phyloP scores from a whole-genome alignment of 352 stramenopile genomes.

The Globisporangium echinulatum region DNA sequence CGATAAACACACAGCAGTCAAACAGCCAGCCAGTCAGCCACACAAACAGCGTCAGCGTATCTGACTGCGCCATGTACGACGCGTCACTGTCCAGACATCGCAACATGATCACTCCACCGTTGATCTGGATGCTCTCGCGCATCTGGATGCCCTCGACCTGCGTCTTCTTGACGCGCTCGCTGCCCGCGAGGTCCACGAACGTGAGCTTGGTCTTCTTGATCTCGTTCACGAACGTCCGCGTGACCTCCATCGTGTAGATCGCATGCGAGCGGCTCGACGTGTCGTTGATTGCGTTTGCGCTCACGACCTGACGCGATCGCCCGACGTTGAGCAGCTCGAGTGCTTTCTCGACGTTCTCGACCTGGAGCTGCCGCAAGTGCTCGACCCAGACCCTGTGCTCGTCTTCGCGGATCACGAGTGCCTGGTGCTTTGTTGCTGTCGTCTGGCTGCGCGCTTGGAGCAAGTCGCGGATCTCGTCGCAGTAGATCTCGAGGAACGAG shows the following conservation, averaged over 20 bases:
- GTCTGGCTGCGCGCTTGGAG: conserved; percentile 32
- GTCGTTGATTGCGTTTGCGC: conserved; percentile 48
- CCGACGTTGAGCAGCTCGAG: conserved; percentile 40
- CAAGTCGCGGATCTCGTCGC: conserved; percentile 90
- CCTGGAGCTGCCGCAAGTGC: conserved; percentile 31
- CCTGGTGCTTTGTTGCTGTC: conserved; percentile 10
- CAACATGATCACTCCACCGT: conserved; percentile 15
- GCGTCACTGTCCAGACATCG: background rate
- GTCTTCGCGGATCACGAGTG: conserved; percentile 31
- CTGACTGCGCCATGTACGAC: too few relatives aligned
- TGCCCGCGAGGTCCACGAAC: conserved; percentile 57
- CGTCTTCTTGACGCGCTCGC: conserved; percentile 50
- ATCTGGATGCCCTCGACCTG: conserved; percentile 37
- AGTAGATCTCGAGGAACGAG: conserved; percentile 91
- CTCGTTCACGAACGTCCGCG: conserved; percentile 29
- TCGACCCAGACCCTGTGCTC: conserved; percentile 34
- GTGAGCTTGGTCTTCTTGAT: conserved; percentile 52
- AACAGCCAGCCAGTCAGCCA: background rate
- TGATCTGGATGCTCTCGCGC: conserved; percentile 62
- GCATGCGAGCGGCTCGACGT: conserved; percentile 56
- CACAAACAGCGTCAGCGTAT: background rate
- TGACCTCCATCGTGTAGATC: conserved; percentile 50
- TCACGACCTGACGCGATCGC: conserved; percentile 29
- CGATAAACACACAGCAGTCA: background rate
- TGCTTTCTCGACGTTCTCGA: conserved; percentile 29